phyloP scores from a whole-genome alignment of 1,139 yeast species.

The Blastobotrys apis region DNA sequence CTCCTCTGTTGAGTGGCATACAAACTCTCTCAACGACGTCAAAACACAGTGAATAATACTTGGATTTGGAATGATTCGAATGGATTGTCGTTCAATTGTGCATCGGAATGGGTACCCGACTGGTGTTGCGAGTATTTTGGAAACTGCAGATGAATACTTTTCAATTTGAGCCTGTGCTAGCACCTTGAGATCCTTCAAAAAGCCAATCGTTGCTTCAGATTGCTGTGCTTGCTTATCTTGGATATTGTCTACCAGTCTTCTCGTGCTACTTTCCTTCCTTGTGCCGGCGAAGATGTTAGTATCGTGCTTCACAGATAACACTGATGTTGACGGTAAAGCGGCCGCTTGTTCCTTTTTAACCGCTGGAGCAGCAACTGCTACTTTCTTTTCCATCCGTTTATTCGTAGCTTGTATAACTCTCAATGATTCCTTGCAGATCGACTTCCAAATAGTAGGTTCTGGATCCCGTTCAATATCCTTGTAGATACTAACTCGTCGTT shows the following conservation, averaged over 20 bases:
- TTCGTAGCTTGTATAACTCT: slow-evolving; percentile 18
- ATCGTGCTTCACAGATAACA: slow-evolving; percentile 19
- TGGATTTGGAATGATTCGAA: slow-evolving; percentile 29
- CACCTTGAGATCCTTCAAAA: slow-evolving; percentile 11
- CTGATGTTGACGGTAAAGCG: slow-evolving; percentile 10
- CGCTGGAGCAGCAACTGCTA: slow-evolving; percentile 11
- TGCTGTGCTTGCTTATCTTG: slow-evolving; percentile 29
- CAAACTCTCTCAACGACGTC: slow-evolving; percentile 28
- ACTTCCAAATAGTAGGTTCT: slow-evolving; percentile 26
- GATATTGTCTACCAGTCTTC: slow-evolving; percentile 22
- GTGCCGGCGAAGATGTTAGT: slow-evolving; percentile 18
- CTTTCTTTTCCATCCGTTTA: slow-evolving; percentile 16
- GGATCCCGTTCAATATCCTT: slow-evolving; percentile 33
- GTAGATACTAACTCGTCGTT: slow-evolving; percentile 35
- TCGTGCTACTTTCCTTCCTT: slow-evolving; percentile 3
- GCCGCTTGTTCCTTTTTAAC: slow-evolving; percentile 7
- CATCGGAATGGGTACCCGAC: slow-evolving; percentile 27
- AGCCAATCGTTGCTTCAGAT: slow-evolving; percentile 21
- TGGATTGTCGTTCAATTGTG: slow-evolving; percentile 31
- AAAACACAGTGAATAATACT: slow-evolving; percentile 29
- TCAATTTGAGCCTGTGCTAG: slow-evolving; percentile 9
- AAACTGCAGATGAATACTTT: slow-evolving; percentile 16
- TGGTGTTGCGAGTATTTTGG: slow-evolving; percentile 19
- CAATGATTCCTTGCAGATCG: slow-evolving; percentile 24
- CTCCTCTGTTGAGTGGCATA: slow-evolving; percentile 33